A percentile compares a stretch with the other conserved stretches of the same genome.
These are phyloP conservation scores for Blastobotrys arbuscula DNA, from an alignment of 1,139 yeast species.

Conservation along the genomic window DNA sequence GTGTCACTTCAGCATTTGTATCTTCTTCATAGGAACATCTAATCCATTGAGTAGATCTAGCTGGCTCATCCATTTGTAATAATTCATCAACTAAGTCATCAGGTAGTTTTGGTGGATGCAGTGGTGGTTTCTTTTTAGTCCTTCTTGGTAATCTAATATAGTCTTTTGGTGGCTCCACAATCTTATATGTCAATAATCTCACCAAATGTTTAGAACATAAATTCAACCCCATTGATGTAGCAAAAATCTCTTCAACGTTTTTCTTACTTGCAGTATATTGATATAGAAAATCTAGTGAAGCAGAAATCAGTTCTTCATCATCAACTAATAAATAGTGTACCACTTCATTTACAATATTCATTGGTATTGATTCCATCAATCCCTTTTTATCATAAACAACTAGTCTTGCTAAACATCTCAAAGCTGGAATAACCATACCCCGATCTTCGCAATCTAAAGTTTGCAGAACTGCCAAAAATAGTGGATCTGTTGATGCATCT, in stretches of 20 bases:
- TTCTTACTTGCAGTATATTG: constrained; percentile 55
- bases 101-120: constrained; percentile 64
- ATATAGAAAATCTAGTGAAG: constrained; percentile 60
- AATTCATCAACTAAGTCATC: constrained; percentile 58
- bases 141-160: constrained; percentile 36
- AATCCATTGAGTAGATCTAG: constrained; percentile 92
- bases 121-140: constrained; percentile 38
- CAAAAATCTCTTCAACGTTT: constrained; percentile 31
- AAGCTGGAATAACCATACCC: constrained; percentile 34
- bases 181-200: constrained; percentile 52
- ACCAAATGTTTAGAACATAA: constrained; percentile 46
- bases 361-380: constrained; percentile 35
- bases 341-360: constrained; percentile 30
- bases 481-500: constrained; percentile 45
- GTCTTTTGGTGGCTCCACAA: constrained; percentile 33
- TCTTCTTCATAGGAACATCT: constrained; percentile 84
- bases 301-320: constrained; percentile 58
- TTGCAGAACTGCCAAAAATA: constrained; percentile 29
- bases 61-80: constrained; percentile 70
- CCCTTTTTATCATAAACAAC: constrained; percentile 37
- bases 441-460: constrained; percentile 33
- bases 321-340: constrained; percentile 44
- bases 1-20: constrained; percentile 80
- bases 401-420: constrained; percentile 37
- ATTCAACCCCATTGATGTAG: constrained; percentile 33